Base-by-base conservation (phyloP, 1,284 basidiomycete genomes). In the Sporisorium exsertum region DNA sequence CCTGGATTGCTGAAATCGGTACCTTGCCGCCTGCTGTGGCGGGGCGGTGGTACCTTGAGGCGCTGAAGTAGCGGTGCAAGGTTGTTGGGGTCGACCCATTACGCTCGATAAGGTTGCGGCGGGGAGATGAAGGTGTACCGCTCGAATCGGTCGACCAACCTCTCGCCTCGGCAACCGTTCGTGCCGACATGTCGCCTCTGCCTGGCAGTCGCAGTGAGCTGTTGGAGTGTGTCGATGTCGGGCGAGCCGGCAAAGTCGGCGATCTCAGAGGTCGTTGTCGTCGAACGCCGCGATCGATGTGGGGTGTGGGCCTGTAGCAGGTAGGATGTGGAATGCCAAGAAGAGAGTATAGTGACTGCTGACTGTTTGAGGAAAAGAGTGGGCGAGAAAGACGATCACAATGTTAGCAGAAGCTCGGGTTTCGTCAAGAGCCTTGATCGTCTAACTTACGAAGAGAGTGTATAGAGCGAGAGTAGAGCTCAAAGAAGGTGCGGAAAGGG, bases 171-270 rank as follows among this genome's bases (percentile, higher is more conserved):
- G 53, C 62, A 43, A 42, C 67, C 67, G 58, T 58, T 18, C 46
- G 57, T 60, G 57, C 61, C 67, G 67, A 60, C 62, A 70, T 64
- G 13, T 46, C 55, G 49, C 32, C 5, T 50, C 32, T 32, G 49
- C 49, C 49, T 29, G 24, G 13, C 10, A 46, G 22, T 9, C 22
- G 43, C 43, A 46, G 24, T 20, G 8, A 26, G 46, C 7, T 26
- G 27, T 32, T 20, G 5, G 29, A n/a, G 5, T 32, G n/a, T 32
- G 50, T 16, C 32, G 49, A 20, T 15, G 20, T 13, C 22, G 50
- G 22, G 13, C 20, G 1, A 2, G 2, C 7, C 32, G 33, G 22
- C 50, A 22, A 37, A 35, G 32, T 35, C 22, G 50, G 33, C 18
- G 33, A 16, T 20, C 24, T 7, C 6, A 16, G 16, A 24, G 13